Conservation (phyloP, 352 stramenopile species). For the Phytophthora idaei region DNA sequence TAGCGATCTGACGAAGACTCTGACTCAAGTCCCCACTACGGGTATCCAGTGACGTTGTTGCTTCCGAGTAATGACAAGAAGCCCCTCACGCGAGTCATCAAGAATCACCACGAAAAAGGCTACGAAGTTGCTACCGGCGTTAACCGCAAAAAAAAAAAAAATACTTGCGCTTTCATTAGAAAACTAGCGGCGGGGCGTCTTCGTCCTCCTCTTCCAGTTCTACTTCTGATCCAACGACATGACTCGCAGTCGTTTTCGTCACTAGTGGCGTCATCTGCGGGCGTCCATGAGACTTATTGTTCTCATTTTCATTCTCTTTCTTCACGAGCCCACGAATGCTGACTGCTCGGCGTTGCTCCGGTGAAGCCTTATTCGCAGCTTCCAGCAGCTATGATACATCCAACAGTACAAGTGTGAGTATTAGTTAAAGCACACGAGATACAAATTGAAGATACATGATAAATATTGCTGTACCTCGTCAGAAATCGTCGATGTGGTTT, state of each 20-base stretch:
- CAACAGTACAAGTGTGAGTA: background rate
- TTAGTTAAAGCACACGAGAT: too few relatives aligned
- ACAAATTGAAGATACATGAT: too few relatives aligned
- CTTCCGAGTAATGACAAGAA: too few relatives aligned
- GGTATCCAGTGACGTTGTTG: too few relatives aligned
- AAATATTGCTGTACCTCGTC: constrained; percentile 28
- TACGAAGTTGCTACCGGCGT: too few relatives aligned
- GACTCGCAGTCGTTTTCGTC: constrained; percentile 24
- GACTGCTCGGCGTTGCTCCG: constrained; percentile 16
- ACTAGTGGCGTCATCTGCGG: constrained; percentile 33
- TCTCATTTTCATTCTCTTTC: constrained; percentile 13
- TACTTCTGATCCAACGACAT: constrained; percentile 5
- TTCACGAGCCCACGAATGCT: constrained; percentile 35
- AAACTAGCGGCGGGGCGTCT: constrained; percentile 35
- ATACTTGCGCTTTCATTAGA: constrained; percentile 9
- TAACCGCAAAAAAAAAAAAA: too few relatives aligned
- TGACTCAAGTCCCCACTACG: too few relatives aligned
- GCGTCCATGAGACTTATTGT: background rate
- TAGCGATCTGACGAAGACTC: constrained; percentile 41
- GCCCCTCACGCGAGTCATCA: too few relatives aligned
- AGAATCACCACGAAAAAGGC: too few relatives aligned
- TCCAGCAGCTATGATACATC: constrained; percentile 22
- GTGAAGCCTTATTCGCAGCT: constrained; percentile 14
- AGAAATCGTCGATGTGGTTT: constrained; percentile 16
- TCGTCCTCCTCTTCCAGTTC: constrained; percentile 8